phyloP scores from a whole-genome alignment of 305 asterid genomes.

The Fraxinus sp. region DNA sequence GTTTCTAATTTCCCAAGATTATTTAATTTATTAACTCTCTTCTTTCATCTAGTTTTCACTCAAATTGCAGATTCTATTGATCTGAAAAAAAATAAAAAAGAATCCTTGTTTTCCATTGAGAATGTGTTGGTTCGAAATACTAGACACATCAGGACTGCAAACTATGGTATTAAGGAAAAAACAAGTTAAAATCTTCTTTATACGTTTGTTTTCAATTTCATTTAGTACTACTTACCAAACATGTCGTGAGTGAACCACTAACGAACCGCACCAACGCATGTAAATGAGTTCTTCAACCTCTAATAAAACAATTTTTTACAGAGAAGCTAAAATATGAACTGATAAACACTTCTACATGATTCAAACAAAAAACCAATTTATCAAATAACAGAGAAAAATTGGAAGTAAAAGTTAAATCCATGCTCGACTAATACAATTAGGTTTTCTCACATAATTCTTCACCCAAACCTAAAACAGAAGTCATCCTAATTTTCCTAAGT shows the following conservation, averaged over 20 bases:
- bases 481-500: neutral
- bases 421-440: constrained; percentile 29
- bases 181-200: neutral
- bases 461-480: constrained; percentile 14
- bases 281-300: too few species aligned
- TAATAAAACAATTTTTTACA: neutral
- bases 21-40: neutral
- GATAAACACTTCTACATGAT: constrained; percentile 13
- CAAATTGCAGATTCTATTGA: neutral
- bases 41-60: neutral
- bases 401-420: neutral
- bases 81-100: neutral
- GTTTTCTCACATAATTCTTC: constrained; percentile 1
- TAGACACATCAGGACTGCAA: neutral
- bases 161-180: too few species aligned
- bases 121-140: neutral
- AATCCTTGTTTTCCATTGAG: neutral
- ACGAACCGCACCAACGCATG: too few species aligned
- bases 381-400: neutral
- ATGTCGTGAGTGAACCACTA: too few species aligned
- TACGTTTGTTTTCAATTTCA: neutral
- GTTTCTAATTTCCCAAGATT: neutral
- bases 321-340: neutral
- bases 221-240: neutral
- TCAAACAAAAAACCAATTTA: constrained; percentile 18